A percentile compares a stretch with the other conserved stretches of the same genome.
Conservation (phyloP, 1,139 yeast genomes). For the Sugiyamaella paludigena region DNA sequence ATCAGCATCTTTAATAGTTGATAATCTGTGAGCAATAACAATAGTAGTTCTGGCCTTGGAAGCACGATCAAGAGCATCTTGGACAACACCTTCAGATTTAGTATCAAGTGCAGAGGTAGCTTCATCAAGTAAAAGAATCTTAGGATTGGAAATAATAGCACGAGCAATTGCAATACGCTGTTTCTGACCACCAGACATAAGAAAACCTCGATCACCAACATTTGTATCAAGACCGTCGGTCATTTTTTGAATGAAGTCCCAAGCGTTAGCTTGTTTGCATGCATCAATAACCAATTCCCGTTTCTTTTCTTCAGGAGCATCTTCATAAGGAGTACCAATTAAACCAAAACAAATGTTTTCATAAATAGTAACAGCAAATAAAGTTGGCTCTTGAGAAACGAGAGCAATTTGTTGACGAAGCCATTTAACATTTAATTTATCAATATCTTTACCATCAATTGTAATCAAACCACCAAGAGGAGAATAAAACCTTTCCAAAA, state of each 20-base stretch:
- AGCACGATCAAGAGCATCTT: constrained; percentile 55
- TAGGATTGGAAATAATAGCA: constrained; percentile 65
- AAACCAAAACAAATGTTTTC: constrained; percentile 79
- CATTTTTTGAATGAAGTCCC: constrained; percentile 41
- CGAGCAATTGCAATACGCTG: constrained; percentile 88
- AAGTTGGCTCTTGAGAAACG: constrained; percentile 85
- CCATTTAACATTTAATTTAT: constrained; percentile 64
- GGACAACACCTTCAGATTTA: constrained; percentile 54
- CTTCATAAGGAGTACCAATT: constrained; percentile 53
- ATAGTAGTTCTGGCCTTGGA: constrained; percentile 69
- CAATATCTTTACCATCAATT: constrained; percentile 66
- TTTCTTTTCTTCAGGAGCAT: constrained; percentile 37
- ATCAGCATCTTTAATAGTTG: constrained; percentile 60
- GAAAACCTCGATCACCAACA: constrained; percentile 54
- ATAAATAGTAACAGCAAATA: constrained; percentile 72
- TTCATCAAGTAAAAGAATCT: constrained; percentile 63
- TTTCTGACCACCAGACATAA: constrained; percentile 81
- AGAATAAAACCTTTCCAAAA: constrained; percentile 67
- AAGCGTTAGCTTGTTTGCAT: constrained; percentile 43
- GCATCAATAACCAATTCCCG: constrained; percentile 38
- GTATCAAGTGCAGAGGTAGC: constrained; percentile 81
- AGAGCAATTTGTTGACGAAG: constrained; percentile 74
- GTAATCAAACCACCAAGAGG: constrained; percentile 59
- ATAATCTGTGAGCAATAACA: constrained; percentile 73
- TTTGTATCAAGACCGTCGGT: constrained; percentile 49